phyloP scores from a whole-genome alignment of 2,329 filamentous ascomycete genomes.

The Penicillium verrucosum region DNA sequence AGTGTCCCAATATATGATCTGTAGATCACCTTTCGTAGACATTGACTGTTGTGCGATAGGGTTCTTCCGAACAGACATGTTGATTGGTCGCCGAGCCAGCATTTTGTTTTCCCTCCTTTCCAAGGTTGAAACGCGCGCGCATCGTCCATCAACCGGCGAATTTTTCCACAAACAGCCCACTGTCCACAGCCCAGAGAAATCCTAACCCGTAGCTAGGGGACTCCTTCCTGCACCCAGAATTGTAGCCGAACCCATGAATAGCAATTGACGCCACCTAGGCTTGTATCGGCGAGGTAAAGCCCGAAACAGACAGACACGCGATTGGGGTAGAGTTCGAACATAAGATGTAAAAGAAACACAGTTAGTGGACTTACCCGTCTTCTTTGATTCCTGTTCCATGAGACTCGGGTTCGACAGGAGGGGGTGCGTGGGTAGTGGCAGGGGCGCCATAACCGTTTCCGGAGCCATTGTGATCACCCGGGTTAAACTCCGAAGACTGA shows the following conservation, averaged over 20 bases:
- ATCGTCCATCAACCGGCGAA: neutral
- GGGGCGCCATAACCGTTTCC: conserved; percentile 27
- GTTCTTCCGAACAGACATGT: neutral
- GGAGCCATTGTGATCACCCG: conserved; percentile 26
- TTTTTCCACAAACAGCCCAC: neutral
- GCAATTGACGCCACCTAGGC: conserved; percentile 17
- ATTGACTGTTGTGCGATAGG: neutral
- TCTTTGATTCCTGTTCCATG: conserved; percentile 65
- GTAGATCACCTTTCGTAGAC: neutral
- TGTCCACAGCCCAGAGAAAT: neutral
- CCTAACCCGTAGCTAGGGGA: conserved; percentile 1
- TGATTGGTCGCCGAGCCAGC: neutral
- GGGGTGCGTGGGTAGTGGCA: conserved; percentile 16
- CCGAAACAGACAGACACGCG: conserved; percentile 4
- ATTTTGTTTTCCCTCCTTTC: neutral
- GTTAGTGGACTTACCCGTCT: conserved; percentile 73
- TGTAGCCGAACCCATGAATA: conserved; percentile 14
- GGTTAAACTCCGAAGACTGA: conserved; percentile 24
- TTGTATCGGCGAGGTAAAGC: conserved; percentile 7
- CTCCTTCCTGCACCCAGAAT: conserved; percentile 6
- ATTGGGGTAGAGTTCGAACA: conserved; percentile 5
- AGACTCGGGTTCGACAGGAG: conserved; percentile 31
- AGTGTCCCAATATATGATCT: neutral
- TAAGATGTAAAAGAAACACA: conserved; percentile 21
- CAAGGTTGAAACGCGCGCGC: neutral